Evolutionary conservation across 148 eudicot genomes (phyloP), one percentile per base, ranked within the genome.

Genomic region (Cornus kousa): DNA sequence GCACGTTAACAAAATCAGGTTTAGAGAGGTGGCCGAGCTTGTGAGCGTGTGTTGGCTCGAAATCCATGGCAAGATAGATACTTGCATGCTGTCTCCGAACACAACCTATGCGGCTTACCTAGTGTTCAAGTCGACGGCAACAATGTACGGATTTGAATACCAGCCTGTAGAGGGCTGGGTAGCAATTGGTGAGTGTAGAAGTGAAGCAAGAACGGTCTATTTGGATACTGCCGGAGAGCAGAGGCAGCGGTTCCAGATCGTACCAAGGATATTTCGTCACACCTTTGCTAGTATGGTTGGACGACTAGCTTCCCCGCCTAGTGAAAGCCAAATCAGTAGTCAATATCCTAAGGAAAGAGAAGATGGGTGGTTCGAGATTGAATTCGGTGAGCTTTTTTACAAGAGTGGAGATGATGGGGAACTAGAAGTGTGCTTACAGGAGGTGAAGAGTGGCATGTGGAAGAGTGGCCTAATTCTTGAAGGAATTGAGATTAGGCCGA

Each of bases 321-420:
- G 28, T 28, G 28, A 28, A 11, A 59, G 80, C 72, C 16, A 67
- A 7, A 59, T 53, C 9, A 80, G 77, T 12, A 59, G 55, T 1
- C 59, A 66, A 53, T 72, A 78, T 16, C 90, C 93, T 0, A 85
- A 71, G 76, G 35, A 0, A 68, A 87, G 97, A 76, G 40, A 37
- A 13, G 96, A 93, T 55, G 91, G 89, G 48, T 93, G 98, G 98
- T 43, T 84, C 68, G 98, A 93, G 78, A 33, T 87, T 10, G 82
- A 91, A 77, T 73, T 91, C 35, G 96, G 94, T 1, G 88, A 86
- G 62, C 87, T 80, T 46, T 67, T 76, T 7, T 81, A 75, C 19
- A 16, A 69, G 5, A 66, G 37, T 16, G 93, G 64, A 9, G 48
- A 43, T 4, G 88, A 82, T 8, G 79, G 74, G 55, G 87, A 82